phyloP scores from a whole-genome alignment of 371 early-diverging fungal species.

The Conidiobolus incongruus region DNA sequence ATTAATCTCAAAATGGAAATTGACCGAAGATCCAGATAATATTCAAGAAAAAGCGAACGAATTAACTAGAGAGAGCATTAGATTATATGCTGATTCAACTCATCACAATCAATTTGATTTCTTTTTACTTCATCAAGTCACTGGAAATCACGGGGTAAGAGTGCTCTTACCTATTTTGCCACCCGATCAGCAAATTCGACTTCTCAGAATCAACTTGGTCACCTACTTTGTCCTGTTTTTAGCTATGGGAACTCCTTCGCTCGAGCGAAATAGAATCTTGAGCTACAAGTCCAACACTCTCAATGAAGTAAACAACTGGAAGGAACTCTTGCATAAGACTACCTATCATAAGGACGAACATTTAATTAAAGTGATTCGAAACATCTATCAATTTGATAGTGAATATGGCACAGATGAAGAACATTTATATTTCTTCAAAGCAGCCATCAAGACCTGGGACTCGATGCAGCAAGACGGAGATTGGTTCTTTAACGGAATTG shows the following conservation, averaged over 20 bases:
- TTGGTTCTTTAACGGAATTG: slow-evolving; percentile 1
- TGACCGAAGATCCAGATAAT: neutral
- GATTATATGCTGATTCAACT: neutral
- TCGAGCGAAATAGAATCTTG: neutral
- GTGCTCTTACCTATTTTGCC: neutral
- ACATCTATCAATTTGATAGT: neutral
- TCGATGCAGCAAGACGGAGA: neutral
- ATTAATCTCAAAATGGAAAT: neutral
- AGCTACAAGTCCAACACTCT: too few species aligned
- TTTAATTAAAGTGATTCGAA: slow-evolving; percentile 1
- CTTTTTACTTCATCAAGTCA: slow-evolving; percentile 3
- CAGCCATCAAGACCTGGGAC: neutral
- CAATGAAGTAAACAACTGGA: neutral
- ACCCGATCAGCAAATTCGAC: neutral
- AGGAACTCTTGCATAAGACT: neutral
- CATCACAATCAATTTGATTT: neutral
- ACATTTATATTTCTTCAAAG: neutral
- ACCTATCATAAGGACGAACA: neutral
- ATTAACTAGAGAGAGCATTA: neutral
- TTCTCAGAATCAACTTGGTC: slow-evolving; percentile 1
- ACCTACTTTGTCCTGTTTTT: neutral
- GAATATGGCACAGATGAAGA: neutral
- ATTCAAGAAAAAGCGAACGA: neutral
- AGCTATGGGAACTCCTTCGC: neutral
- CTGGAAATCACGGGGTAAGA: slow-evolving; percentile 1